phyloP scores from a whole-genome alignment of 371 early-diverging fungal species.

The Caulochytrium protostelioides region DNA sequence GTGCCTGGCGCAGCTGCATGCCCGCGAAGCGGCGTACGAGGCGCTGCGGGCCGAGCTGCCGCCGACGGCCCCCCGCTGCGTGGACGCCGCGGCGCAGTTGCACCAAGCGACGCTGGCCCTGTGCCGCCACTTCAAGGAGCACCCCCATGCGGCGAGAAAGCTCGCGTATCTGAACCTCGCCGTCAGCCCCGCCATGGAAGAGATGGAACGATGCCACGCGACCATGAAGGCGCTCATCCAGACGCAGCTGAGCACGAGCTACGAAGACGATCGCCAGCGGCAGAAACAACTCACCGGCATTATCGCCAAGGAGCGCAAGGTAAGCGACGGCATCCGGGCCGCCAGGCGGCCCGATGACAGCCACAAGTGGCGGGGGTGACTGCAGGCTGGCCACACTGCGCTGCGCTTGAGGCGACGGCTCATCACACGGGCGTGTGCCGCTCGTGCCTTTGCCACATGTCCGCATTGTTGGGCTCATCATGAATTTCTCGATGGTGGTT shows the following conservation, averaged over 20 bases:
- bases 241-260: conserved; percentile 19
- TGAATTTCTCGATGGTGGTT: too few relatives aligned
- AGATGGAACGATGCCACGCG: conserved; percentile 16
- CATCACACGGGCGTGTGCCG: too few relatives aligned
- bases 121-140: conserved; percentile 16
- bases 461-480: too few relatives aligned
- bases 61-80: too few relatives aligned
- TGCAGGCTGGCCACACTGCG: too few relatives aligned
- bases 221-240: conserved; percentile 20
- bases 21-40: background rate
- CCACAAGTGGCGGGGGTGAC: too few relatives aligned
- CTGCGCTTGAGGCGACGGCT: too few relatives aligned
- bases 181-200: conserved; percentile 4
- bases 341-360: too few relatives aligned
- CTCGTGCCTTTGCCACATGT: too few relatives aligned
- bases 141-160: conserved; percentile 12
- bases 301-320: conserved; percentile 28
- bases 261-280: conserved; percentile 23
- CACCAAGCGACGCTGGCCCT: conserved; percentile 13
- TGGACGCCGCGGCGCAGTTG: conserved; percentile 9
- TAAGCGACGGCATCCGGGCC: too few relatives aligned
- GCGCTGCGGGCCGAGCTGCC: background rate
- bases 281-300: conserved; percentile 20
- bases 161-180: conserved; percentile 15
- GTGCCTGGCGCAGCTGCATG: too few relatives aligned